Conservation (phyloP, 495 filamentous ascomycete species). For the Achaetomiella virescens region DNA sequence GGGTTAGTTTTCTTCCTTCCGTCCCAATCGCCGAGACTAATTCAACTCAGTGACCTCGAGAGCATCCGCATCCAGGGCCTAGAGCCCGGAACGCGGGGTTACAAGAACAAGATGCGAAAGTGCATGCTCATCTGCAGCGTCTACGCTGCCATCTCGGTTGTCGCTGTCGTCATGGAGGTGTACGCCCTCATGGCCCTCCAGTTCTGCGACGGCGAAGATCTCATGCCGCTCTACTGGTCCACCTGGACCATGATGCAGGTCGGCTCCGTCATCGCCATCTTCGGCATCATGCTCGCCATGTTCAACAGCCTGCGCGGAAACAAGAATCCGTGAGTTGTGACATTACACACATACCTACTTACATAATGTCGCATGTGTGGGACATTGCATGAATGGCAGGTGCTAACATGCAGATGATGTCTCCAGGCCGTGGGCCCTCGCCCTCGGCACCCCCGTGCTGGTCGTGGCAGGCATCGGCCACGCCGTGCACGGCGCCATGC, state of each 20-base stretch:
- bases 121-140: conserved; percentile 31
- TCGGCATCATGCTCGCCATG: conserved; percentile 39
- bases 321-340: conserved; percentile 36
- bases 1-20: conserved; percentile 26
- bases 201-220: conserved; percentile 46
- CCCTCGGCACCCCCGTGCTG: conserved; percentile 45
- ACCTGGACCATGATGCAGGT: conserved; percentile 44
- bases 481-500: conserved; percentile 31
- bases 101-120: conserved; percentile 19
- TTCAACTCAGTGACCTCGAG: conserved; percentile 16
- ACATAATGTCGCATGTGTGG: too few species aligned
- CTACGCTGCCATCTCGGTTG: conserved; percentile 29
- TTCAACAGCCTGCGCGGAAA: conserved; percentile 33
- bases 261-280: conserved; percentile 43
- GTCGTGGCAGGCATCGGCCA: conserved; percentile 42
- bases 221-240: conserved; percentile 45
- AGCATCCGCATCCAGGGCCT: conserved; percentile 17
- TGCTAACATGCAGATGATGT: not conserved
- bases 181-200: conserved; percentile 37
- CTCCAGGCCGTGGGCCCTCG: conserved; percentile 39
- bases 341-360: too few species aligned
- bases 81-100: conserved; percentile 19
- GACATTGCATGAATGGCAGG: too few species aligned
- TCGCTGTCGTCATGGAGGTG: conserved; percentile 37
- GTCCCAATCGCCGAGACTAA: not conserved